phyloP scores from a whole-genome alignment of 345 rosid genomes.

The Cardiospermum halicacabum region DNA sequence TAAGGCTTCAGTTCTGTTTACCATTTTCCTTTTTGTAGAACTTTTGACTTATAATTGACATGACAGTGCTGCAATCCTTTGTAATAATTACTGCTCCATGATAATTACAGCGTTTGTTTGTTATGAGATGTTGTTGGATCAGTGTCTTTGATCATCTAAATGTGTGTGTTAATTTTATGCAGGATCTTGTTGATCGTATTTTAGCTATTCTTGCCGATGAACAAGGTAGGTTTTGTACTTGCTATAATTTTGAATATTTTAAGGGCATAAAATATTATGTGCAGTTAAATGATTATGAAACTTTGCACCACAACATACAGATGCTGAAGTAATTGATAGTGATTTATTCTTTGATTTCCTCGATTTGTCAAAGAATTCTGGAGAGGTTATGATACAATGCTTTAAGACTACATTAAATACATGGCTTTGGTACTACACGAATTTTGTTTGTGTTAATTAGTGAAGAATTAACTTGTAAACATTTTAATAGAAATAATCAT shows the following conservation, averaged over 20 bases:
- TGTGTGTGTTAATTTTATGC: constrained; percentile 14
- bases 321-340: not conserved
- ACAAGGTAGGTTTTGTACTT: constrained; percentile 44
- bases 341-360: not conserved
- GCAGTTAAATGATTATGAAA: not conserved
- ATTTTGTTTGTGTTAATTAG: not conserved
- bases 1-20: not conserved
- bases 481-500: too few relatives aligned
- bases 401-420: not conserved
- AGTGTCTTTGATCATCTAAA: constrained; percentile 10
- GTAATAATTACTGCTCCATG: not conserved
- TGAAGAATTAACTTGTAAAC: too few relatives aligned
- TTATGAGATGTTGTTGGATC: not conserved
- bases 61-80: not conserved
- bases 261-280: not conserved
- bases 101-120: not conserved
- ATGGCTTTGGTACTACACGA: not conserved
- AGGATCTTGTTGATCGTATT: constrained; percentile 93
- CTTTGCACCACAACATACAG: not conserved
- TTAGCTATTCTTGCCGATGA: constrained; percentile 61
- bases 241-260: not conserved
- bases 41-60: not conserved
- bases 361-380: not conserved
- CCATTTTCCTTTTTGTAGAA: not conserved
- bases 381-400: not conserved